Evolutionary conservation across 352 stramenopile species (phyloP).

Genomic region (Phytophthora idaei): DNA sequence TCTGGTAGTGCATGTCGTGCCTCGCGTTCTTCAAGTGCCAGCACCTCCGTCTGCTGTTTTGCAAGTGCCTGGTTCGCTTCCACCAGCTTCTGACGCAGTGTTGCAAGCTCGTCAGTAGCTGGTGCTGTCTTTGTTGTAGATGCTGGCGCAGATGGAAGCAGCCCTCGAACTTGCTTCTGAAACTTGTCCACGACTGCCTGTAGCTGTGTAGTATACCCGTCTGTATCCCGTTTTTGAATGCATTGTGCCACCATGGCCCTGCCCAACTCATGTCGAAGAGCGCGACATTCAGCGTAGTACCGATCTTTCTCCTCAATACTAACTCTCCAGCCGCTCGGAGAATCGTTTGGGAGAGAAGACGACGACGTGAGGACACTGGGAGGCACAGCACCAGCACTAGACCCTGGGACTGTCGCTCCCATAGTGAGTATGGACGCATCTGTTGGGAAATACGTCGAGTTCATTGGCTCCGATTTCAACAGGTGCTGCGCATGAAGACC

Average conservation of each 20-base stretch:
- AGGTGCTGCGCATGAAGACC: constrained; percentile 31
- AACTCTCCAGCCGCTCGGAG: constrained; percentile 47
- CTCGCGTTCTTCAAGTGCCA: constrained; percentile 70
- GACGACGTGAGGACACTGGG: constrained; percentile 35
- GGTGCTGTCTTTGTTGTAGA: constrained; percentile 8
- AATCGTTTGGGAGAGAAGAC: constrained; percentile 29
- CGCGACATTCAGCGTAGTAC: constrained; percentile 69
- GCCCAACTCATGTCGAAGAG: constrained; percentile 69
- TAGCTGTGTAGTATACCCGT: constrained; percentile 48
- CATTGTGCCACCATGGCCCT: constrained; percentile 53
- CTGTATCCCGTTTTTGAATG: constrained; percentile 46
- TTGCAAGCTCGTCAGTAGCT: constrained; percentile 50
- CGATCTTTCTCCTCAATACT: constrained; percentile 65
- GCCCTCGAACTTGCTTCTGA: constrained; percentile 53
- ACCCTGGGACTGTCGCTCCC: constrained; percentile 33
- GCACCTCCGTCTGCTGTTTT: constrained; percentile 66
- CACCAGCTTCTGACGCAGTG: constrained; percentile 65
- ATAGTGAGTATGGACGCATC: constrained; percentile 68
- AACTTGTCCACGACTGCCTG: constrained; percentile 66
- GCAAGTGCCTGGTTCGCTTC: constrained; percentile 70
- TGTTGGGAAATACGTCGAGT: constrained; percentile 71
- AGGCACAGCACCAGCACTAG: constrained; percentile 26
- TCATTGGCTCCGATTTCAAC: constrained; percentile 69
- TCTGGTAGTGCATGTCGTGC: constrained; percentile 65
- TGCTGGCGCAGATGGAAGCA: constrained; percentile 35